Percentiles rank a stretch among this genome's conserved stretches.
These are phyloP conservation scores for Cercospora canescens DNA, from an alignment of 2,329 filamentous ascomycete species.

Conservation along the genomic window DNA sequence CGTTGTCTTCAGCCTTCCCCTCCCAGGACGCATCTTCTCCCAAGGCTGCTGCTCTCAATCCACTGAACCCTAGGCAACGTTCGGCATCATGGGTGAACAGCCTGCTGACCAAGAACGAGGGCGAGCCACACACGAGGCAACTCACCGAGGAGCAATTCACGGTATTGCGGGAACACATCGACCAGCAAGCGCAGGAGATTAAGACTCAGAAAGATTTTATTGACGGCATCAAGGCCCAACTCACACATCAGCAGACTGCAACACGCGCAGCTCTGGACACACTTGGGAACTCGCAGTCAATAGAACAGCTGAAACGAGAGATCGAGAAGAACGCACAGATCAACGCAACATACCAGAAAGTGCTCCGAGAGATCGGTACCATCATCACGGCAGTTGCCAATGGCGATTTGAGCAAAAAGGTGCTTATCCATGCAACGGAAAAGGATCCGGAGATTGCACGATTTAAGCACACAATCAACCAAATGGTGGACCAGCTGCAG, in stretches of 20 bases:
- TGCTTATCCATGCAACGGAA: slow-evolving; percentile 90
- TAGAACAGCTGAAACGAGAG: slow-evolving; percentile 86
- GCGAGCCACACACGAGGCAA: slow-evolving; percentile 49
- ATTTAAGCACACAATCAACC: slow-evolving; percentile 98
- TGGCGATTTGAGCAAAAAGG: slow-evolving; percentile 94
- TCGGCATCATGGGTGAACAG: slow-evolving; percentile 50
- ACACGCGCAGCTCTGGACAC: slow-evolving; percentile 79
- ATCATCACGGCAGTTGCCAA: slow-evolving; percentile 96
- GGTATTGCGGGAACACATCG: slow-evolving; percentile 84
- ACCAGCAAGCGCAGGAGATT: slow-evolving; percentile 90
- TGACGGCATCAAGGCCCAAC: slow-evolving; percentile 78
- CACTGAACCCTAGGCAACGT: slow-evolving; percentile 32
- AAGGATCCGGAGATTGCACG: slow-evolving; percentile 98
- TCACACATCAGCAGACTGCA: slow-evolving; percentile 80
- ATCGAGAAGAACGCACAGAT: slow-evolving; percentile 96
- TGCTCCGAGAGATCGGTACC: slow-evolving; percentile 91
- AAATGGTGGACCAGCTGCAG: slow-evolving; percentile 98
- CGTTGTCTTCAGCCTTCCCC: slow-evolving; percentile 55
- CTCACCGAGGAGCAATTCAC: slow-evolving; percentile 81
- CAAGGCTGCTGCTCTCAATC: slow-evolving; percentile 27
- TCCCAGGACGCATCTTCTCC: slow-evolving; percentile 51
- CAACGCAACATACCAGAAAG: slow-evolving; percentile 98
- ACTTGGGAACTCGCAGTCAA: slow-evolving; percentile 83
- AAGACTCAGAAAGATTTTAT: slow-evolving; percentile 84
- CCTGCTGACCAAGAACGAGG: slow-evolving; percentile 56